Percentiles rank a stretch among this genome's conserved stretches.
phyloP scores from a whole-genome alignment of 495 filamentous ascomycete species.

The Chaetomium fimeti region DNA sequence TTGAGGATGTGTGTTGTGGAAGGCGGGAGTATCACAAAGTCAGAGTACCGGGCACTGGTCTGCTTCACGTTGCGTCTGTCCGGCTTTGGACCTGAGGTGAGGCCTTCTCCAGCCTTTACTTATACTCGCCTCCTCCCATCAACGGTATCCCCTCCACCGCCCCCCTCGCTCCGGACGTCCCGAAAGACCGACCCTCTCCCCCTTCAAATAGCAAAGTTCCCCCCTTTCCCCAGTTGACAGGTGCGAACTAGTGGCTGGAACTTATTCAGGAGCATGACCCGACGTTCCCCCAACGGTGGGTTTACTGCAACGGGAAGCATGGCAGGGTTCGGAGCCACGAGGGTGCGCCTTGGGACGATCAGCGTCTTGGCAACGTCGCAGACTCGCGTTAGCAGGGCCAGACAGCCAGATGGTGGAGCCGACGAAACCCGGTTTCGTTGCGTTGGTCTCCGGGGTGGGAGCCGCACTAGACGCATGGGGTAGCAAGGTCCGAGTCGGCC shows the following conservation, averaged over 20 bases:
- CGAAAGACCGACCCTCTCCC: background rate
- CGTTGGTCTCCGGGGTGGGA: background rate
- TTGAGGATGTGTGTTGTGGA: constrained; percentile 3
- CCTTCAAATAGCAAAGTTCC: background rate
- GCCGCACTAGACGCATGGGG: constrained; percentile 22
- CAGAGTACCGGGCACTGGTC: background rate
- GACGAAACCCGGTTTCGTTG: background rate
- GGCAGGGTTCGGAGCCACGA: constrained; percentile 11
- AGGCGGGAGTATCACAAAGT: background rate
- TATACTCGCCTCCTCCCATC: background rate
- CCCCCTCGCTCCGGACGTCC: background rate
- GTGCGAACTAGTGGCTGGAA: background rate
- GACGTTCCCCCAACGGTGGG: constrained; percentile 10
- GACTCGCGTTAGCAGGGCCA: background rate
- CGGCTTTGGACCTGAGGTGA: background rate
- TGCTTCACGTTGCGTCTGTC: too few relatives aligned
- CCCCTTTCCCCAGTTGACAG: background rate
- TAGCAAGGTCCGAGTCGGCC: constrained; percentile 12
- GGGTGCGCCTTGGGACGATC: constrained; percentile 5
- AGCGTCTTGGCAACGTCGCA: constrained; percentile 16
- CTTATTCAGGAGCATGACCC: constrained; percentile 24
- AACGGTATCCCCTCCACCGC: background rate
- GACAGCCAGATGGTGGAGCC: constrained; percentile 2
- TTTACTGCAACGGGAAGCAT: constrained; percentile 19
- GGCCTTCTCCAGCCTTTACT: background rate